Base-by-base conservation (phyloP, 768 basidiomycete species). In the Russula compacta region DNA sequence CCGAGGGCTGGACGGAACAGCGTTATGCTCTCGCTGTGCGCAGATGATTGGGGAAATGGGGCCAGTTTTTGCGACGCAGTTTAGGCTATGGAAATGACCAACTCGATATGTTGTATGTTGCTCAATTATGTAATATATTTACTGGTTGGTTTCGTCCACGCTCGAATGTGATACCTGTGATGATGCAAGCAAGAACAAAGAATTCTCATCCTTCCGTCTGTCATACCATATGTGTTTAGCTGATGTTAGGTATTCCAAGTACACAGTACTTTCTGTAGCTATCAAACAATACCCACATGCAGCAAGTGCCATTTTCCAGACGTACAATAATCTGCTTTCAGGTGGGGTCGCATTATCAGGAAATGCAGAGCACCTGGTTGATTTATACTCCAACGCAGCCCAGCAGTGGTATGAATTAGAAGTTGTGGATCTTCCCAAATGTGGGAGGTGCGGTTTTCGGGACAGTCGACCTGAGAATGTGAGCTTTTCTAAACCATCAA, bases 301-400 rank as follows among this genome's bases (percentile, higher is more conserved):
- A 17, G 59, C 63, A 2, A 60, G 56, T 33, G 63, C 53, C 1
- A 39, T 51, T 14, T 66, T 60, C 43, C 65, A 66, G 39, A 64
- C 63, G 15, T 66, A 66, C 59, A 66, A 60, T 15, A 59, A 66
- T 15, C 58, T 64, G 36, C 43, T 60, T 33, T 42, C 64, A 46
- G 63, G 65, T 66, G n/a, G n/a, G 38, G 19, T 33, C 3, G 0
- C 29, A 39, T 6, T 10, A 50, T 50, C 39, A 35, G 14, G 36
- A 8, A 50, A 2, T 2, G 8, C 8, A 21, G 38, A 12, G 33
- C 24, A 8, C n/a, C 21, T 0, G 14, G 3, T 32, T 52, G 11
- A 58, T 15, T 12, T n/a, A 42, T 46, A 17, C 1, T 35, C 36
- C 47, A 14, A 11, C 33, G 19, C 40, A 66, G 57, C 50, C 38